These are phyloP conservation scores for Elsinoe batatas DNA, from an alignment of 2,329 filamentous ascomycete species.

Conservation along the genomic window DNA sequence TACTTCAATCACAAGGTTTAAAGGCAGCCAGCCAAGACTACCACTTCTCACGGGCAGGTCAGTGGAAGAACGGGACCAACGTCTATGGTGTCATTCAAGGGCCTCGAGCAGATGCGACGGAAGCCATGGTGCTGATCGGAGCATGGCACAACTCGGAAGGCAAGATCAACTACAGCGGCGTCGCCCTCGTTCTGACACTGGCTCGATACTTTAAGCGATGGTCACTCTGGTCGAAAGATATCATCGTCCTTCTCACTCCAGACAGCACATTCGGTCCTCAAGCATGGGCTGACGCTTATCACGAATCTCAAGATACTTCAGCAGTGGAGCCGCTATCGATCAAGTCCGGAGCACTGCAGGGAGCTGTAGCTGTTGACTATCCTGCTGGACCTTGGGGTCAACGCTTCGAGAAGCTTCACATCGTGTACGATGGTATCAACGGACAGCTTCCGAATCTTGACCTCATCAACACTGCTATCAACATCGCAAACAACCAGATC, in stretches of 20 bases:
- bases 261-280: conserved; percentile 87
- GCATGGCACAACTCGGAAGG: conserved; percentile 77
- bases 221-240: conserved; percentile 98
- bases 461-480: conserved; percentile 85
- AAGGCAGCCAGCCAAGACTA: conserved; percentile 86
- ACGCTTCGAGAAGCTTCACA: conserved; percentile 76
- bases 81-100: conserved; percentile 89
- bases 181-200: conserved; percentile 75
- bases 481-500: conserved; percentile 85
- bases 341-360: conserved; percentile 89
- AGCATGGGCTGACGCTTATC: conserved; percentile 96
- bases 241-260: conserved; percentile 79
- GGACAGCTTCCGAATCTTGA: conserved; percentile 93
- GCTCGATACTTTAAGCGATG: conserved; percentile 94
- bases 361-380: conserved; percentile 87
- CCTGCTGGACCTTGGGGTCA: conserved; percentile 58
- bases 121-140: conserved; percentile 86
- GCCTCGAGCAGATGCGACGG: conserved; percentile 88
- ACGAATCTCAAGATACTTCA: conserved; percentile 68
- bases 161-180: conserved; percentile 73
- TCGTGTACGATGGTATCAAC: conserved; percentile 92
- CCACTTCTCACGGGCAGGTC: conserved; percentile 69
- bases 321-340: conserved; percentile 67
- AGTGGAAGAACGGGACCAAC: conserved; percentile 70
- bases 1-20: conserved; percentile 68